phyloP scores from a whole-genome alignment of 139 green algal species.

The Astrephomene gubernaculifera region DNA sequence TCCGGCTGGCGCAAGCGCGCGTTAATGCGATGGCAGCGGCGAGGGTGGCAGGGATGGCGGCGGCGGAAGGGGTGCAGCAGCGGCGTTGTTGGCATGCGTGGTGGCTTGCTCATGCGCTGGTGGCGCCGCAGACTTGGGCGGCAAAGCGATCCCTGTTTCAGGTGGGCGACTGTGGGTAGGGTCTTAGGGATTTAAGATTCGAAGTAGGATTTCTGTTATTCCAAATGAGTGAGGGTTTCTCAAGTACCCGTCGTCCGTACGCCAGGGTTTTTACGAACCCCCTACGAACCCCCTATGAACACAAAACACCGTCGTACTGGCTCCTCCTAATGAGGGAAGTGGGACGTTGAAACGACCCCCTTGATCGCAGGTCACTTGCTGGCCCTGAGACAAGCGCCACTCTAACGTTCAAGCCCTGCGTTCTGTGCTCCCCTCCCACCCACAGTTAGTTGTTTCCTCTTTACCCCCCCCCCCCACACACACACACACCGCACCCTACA shows the following conservation, averaged over 20 bases:
- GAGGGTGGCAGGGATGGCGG: neutral
- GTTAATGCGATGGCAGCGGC: neutral
- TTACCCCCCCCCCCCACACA: neutral
- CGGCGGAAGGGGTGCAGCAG: constrained; percentile 15
- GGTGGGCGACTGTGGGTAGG: neutral
- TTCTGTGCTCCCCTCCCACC: neutral
- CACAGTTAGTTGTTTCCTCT: neutral
- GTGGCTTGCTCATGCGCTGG: constrained; percentile 9
- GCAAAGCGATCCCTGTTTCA: neutral
- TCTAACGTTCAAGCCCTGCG: too few relatives aligned
- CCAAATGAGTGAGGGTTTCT: neutral
- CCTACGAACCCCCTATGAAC: too few relatives aligned
- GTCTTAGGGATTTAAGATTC: neutral
- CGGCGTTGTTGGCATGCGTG: neutral
- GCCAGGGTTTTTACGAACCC: too few relatives aligned
- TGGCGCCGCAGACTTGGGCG: neutral
- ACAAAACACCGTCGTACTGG: too few relatives aligned
- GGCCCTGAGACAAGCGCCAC: too few relatives aligned
- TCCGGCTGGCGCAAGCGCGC: neutral
- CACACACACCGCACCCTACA: neutral
- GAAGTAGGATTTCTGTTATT: neutral
- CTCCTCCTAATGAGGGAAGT: neutral
- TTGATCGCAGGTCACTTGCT: too few relatives aligned
- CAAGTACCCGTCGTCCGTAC: neutral
- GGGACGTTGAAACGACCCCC: too few relatives aligned